phyloP scores from a whole-genome alignment of 345 rosid species.

The Cardiospermum halicacabum region DNA sequence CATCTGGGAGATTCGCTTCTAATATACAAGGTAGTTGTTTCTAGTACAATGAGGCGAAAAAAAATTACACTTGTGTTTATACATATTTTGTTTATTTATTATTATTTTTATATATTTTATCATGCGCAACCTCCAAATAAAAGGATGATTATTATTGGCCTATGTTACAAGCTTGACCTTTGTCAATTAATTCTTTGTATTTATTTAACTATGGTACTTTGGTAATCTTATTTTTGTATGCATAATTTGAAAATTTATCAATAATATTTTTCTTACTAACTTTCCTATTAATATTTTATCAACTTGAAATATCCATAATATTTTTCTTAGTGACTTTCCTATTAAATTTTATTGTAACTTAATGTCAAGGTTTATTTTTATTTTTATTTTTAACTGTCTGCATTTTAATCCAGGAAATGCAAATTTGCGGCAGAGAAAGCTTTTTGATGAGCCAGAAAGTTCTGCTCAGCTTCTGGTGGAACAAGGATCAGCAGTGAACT shows the following conservation, averaged over 20 bases:
- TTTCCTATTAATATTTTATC: neutral
- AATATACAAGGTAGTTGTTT: constrained; percentile 27
- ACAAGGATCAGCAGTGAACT: constrained; percentile 25
- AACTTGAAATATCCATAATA: neutral
- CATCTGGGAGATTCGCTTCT: constrained; percentile 22
- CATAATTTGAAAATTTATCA: neutral
- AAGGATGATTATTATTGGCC: neutral
- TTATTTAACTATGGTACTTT: neutral
- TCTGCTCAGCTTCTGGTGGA: constrained; percentile 15
- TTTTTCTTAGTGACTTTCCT: neutral
- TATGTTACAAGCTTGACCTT: neutral
- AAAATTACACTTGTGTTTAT: no score
- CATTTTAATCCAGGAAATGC: constrained; percentile 30
- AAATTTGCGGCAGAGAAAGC: constrained; percentile 54
- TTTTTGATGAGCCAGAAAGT: constrained; percentile 21
- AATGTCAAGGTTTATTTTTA: neutral
- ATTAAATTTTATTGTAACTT: neutral
- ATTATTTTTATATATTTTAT: neutral
- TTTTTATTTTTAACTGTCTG: constrained; percentile 5
- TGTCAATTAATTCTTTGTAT: neutral
- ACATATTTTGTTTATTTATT: no score
- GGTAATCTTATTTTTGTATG: neutral
- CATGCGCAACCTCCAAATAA: neutral
- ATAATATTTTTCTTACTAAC: neutral
- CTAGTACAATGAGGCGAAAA: no score